phyloP scores from a whole-genome alignment of 164 flowering plant species.

The Dillenia turbinata region DNA sequence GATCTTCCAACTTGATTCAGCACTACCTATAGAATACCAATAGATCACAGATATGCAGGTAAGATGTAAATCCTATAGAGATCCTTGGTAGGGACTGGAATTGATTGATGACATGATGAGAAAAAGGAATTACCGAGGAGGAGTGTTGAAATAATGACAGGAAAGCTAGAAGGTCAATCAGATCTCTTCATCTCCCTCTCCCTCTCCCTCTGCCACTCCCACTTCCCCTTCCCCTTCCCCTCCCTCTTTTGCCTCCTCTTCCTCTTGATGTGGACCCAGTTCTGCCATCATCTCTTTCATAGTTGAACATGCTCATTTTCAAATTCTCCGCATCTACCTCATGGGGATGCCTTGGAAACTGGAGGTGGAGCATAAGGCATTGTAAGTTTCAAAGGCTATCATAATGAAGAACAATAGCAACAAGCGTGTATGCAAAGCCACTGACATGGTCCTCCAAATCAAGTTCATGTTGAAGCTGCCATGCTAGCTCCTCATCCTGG shows the following conservation, averaged over 20 bases:
- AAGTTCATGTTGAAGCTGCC: constrained; percentile 85
- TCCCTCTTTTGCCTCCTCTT: constrained; percentile 43
- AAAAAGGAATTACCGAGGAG: too few relatives aligned
- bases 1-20: too few relatives aligned
- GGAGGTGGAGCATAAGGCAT: not conserved
- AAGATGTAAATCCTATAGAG: too few relatives aligned
- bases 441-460: constrained; percentile 79
- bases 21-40: too few relatives aligned
- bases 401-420: not conserved
- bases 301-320: constrained; percentile 75
- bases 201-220: constrained; percentile 27
- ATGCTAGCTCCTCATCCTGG: constrained; percentile 78
- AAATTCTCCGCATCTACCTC: constrained; percentile 47
- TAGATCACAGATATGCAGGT: too few relatives aligned
- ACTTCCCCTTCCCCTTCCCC: constrained; percentile 26
- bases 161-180: too few relatives aligned
- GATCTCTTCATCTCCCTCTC: not conserved
- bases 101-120: too few relatives aligned
- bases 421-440: not conserved
- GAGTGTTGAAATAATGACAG: too few relatives aligned
- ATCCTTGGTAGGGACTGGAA: too few relatives aligned
- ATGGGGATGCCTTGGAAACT: constrained; percentile 18
- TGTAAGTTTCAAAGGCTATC: not conserved
- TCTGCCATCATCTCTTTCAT: constrained; percentile 34
- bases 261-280: constrained; percentile 10